Base-by-base conservation (phyloP, 148 eudicot genomes). In the Vaccinium corymbosum region DNA sequence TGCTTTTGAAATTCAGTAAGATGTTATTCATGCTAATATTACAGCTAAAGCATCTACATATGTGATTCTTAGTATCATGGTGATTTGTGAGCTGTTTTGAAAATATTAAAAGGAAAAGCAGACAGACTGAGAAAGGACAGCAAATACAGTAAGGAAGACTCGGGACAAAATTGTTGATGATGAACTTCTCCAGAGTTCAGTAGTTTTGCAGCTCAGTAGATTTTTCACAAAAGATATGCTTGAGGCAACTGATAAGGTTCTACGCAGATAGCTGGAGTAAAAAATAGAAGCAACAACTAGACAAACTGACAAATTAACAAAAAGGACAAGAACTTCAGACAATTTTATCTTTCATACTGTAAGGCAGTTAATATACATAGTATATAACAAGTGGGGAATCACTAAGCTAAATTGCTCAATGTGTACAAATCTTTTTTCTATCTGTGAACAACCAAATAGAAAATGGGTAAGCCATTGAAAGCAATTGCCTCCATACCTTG, bases 401-500 rank as follows among this genome's bases (percentile, higher is more conserved):
- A 50, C 22, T 49, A 77, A 15, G 19, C 19, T 77, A 77, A 50
- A 10, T 25, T 66, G 6, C 35, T 6, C 4, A 76, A 76, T 7
- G 20, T 19, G 2, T 6, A 50, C 16, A 50, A 22, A 52, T 53
- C 19, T 16, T 7, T 29, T 78, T 29, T 78, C 48, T 1, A 78
- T 32, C 55, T 55, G 48, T 29, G 7, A 79, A 35, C 81, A 79
- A 51, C 19, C 4, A 25, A 79, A 79, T 11, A 57, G 50, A 57
- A 56, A 25, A 78, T 32, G 38, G 66, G 5, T 16, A 38, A 85
- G 72, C 5, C 49, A 15, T 5, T 48, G 22, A 57, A 59, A 73
- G 64, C 1, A 55, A 20, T 49, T 56, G 61, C 81, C 57, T 6
- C 8, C 70, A 84, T 77, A 92, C 92, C 91, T 91, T 94, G 71